phyloP scores from a whole-genome alignment of 305 asterid species.

The Fraxinus ornus region DNA sequence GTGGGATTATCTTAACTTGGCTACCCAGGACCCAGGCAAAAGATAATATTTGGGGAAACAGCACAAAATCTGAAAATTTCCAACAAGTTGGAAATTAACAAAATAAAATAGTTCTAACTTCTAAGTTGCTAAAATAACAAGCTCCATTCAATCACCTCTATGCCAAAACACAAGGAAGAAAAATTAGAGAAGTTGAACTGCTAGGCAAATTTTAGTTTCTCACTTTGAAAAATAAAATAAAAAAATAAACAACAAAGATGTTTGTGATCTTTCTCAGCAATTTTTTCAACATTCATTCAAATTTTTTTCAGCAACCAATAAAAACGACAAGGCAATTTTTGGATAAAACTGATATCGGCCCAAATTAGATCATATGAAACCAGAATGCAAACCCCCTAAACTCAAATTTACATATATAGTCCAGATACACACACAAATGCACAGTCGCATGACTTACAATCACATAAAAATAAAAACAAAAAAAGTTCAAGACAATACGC shows the following conservation, averaged over 20 bases:
- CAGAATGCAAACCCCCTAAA: conserved; percentile 27
- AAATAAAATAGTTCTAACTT: not conserved
- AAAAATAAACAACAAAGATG: not conserved
- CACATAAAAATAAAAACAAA: conserved; percentile 1
- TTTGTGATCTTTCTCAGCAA: not conserved
- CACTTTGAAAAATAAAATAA: not conserved
- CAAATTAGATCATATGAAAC: conserved; percentile 29
- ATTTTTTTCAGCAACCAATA: not conserved
- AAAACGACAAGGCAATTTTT: conserved; percentile 2
- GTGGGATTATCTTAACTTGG: conserved; percentile 1
- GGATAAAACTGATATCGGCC: conserved; percentile 10
- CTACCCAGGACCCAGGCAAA: conserved; percentile 3
- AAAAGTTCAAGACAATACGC: conserved; percentile 67
- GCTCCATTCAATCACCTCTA: not conserved
- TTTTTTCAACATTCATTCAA: conserved; percentile 13
- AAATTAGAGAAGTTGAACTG: not conserved
- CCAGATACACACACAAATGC: conserved; percentile 21
- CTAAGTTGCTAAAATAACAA: not conserved
- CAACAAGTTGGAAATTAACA: conserved; percentile 11
- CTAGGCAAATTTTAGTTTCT: not conserved
- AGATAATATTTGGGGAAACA: not conserved
- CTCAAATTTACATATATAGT: conserved; percentile 10
- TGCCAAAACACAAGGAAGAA: conserved; percentile 11
- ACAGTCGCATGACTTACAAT: conserved; percentile 18
- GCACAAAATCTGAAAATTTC: not conserved